Evolutionary conservation across 257 asterid genomes (phyloP).

Genomic region (Jacaranda mimosifolia): DNA sequence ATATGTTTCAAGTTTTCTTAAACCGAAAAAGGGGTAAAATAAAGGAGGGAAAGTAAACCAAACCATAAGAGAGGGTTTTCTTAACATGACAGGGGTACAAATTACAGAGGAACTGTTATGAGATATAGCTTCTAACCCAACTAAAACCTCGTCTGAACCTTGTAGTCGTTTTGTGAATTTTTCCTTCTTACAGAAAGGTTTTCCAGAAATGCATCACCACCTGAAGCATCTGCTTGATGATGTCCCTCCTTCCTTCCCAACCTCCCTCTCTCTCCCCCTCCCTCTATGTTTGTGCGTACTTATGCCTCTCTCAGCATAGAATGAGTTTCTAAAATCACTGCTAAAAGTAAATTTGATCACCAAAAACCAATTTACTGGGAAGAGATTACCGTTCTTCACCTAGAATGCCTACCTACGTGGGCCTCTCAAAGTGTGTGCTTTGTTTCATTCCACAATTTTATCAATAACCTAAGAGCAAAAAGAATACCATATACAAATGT

Average conservation of each 20-base stretch:
- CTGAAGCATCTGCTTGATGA: neutral
- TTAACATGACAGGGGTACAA: neutral
- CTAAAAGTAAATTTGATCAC: neutral
- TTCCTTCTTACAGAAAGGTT: neutral
- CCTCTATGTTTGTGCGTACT: neutral
- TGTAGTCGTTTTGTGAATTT: neutral
- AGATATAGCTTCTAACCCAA: neutral
- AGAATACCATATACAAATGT: neutral
- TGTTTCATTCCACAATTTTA: neutral
- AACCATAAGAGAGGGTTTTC: neutral
- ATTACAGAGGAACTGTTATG: neutral
- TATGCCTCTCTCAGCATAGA: neutral
- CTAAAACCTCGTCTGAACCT: conserved; percentile 4
- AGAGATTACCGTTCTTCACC: neutral
- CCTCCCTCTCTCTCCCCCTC: neutral
- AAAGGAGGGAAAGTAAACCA: neutral
- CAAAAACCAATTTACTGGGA: neutral
- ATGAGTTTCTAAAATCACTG: neutral
- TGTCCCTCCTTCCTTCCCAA: neutral
- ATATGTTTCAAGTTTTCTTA: neutral
- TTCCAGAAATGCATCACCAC: neutral
- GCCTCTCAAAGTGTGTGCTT: neutral
- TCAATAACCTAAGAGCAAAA: neutral
- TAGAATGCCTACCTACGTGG: neutral
- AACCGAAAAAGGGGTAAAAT: neutral